Base-by-base conservation (phyloP, 768 basidiomycete species). In the Tulasnella sp. region DNA sequence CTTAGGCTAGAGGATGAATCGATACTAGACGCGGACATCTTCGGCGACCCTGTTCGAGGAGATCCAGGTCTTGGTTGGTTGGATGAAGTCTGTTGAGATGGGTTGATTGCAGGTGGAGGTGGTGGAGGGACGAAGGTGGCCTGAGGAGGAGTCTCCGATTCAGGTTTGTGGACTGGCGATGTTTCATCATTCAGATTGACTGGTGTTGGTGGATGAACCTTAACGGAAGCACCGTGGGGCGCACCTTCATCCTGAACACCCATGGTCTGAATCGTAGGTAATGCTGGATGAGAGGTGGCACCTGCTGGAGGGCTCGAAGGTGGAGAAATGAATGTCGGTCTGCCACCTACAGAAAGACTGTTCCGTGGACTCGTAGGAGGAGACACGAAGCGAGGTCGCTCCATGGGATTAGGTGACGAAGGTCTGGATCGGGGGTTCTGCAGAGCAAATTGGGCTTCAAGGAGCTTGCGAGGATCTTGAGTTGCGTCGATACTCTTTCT, bases 401-500 rank as follows among this genome's bases (percentile, higher is more conserved):
- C 49, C 8, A 43, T 35, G 12, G 37, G 29, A 31, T 22, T 45
- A 15, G 56, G 53, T 28, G 45, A 44, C 2, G 44, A 28, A 12
- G 54, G 47, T 28, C 54, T 48, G 37, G 77, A 76, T 2, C 75
- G 75, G 37, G 73, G 69, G 57, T 79, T 75, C 60, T 88, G 41
- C 49, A 51, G 81, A 37, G 59, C 56, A 37, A 58, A 53, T 39
- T 64, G 65, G 31, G 77, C 79, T 12, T 77, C 78, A 15, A 88
- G 72, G 12, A 86, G 68, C 54, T 87, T 80, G 54, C 77, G 72
- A 2, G 77, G 68, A 55, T 89, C 82, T 3, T 74, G 73, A 22
- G 79, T 83, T 3, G 76, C 72, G 2, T 83, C 81, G 48, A 93
- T 77, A 50, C 74, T 74, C 57, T 78, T 77, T 56, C 90, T 74